Evolutionary conservation across 331 rosid genomes (phyloP), one percentile per base, ranked within the genome.

Genomic region (Malus hybrid): DNA sequence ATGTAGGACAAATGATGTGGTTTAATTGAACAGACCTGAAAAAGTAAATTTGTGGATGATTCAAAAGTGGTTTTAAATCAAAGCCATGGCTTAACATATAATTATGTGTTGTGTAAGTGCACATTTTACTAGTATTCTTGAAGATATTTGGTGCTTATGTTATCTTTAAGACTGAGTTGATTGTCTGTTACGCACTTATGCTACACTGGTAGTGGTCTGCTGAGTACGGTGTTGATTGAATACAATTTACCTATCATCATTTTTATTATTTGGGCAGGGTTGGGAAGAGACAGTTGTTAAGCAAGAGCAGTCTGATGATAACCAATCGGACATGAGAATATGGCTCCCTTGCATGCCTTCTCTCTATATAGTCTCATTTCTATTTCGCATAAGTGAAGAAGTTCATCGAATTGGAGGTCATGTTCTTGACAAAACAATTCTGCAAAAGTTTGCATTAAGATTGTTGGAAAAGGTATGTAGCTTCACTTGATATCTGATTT

Each of bases 341-440:
- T 88, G 93, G 75, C 99, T 95, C 72, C 99, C 97, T 62, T 90
- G 93, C 31, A 83, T 95, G 91, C 99, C 99, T 80, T 95, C 99
- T 80, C 88, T 95, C 20, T 90, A 95, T 59, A 72, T 92, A 76
- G 86, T 90, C 62, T 92, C 97, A 46, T 95, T 92, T 85, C 81
- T 92, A 28, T 92, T 92, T 76, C 87, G 87, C 74, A 96, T 94
- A 29, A 90, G 92, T 65, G 96, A 90, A 83, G 99, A 95, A 87
- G 86, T 95, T 85, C 99, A 95, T 77, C 85, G 92, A 66, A 91
- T 92, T 82, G 99, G 99, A 73, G 99, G 99, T 76, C 99, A 95
- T 86, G 96, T 92, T 46, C 92, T 92, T 76, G 97, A 95, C 89
- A 92, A 86, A 88, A 90, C 80, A 79, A 89, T 92, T 86, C 77